These are phyloP conservation scores for Cyclotella choctawhatcheeana DNA, from an alignment of 108 stramenopile species.

Conservation along the genomic window DNA sequence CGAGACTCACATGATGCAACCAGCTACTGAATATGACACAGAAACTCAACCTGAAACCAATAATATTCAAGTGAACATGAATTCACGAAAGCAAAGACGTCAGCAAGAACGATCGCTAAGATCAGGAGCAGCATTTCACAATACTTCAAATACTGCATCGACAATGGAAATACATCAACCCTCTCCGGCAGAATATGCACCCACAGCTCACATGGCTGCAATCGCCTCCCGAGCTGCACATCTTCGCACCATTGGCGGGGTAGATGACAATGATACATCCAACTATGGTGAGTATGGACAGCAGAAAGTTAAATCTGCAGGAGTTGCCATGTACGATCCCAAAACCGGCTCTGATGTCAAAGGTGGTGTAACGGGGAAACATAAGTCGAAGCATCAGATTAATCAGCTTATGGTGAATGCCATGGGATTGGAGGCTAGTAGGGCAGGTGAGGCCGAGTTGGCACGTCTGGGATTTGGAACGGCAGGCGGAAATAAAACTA, in stretches of 20 bases:
- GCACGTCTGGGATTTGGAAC: constrained; percentile 36
- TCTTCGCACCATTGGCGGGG: constrained; percentile 8
- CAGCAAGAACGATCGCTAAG: constrained; percentile 46
- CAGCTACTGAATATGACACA: neutral
- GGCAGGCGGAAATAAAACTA: constrained; percentile 2
- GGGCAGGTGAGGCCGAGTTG: constrained; percentile 48
- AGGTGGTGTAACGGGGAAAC: constrained; percentile 48
- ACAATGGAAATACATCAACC: constrained; percentile 45
- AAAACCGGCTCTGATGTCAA: constrained; percentile 42
- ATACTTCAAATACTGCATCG: neutral
- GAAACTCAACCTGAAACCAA: too few species aligned
- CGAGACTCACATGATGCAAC: too few species aligned
- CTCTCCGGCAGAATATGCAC: constrained; percentile 48
- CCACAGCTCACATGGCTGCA: constrained; percentile 48
- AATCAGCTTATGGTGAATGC: constrained; percentile 57
- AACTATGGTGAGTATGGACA: constrained; percentile 19
- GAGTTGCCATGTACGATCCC: constrained; percentile 55
- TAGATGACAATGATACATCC: neutral
- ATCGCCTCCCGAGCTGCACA: constrained; percentile 48
- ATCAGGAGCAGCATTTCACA: constrained; percentile 35
- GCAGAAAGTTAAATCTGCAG: neutral
- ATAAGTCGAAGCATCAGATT: constrained; percentile 52
- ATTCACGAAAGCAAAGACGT: constrained; percentile 44
- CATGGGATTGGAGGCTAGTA: constrained; percentile 49
- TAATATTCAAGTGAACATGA: constrained; percentile 9